Percentiles rank a stretch among this genome's conserved stretches.
Conservation (phyloP, 805 yeast genomes). For the Lachancea waltii region DNA sequence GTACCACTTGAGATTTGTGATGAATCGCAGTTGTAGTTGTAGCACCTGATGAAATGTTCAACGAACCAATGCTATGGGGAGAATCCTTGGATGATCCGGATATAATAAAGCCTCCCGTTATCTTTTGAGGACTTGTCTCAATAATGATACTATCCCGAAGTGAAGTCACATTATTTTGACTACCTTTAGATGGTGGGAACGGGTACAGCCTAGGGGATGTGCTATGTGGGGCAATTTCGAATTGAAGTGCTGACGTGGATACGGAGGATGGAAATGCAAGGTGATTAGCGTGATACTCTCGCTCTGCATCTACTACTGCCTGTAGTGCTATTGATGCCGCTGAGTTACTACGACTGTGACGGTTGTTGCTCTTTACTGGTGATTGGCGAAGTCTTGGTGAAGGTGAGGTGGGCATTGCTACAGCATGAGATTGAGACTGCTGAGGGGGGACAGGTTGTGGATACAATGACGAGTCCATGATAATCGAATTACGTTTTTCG, state of each 20-base stretch:
- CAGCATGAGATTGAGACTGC: constrained; percentile 56
- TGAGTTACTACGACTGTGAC: constrained; percentile 37
- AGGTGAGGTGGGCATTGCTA: constrained; percentile 40
- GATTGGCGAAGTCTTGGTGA: constrained; percentile 22
- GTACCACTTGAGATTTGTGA: not conserved
- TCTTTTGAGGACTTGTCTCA: constrained; percentile 22
- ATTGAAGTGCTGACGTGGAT: constrained; percentile 5
- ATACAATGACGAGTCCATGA: constrained; percentile 32
- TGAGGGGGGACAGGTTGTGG: constrained; percentile 61
- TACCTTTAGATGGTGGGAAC: constrained; percentile 3
- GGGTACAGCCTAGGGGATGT: constrained; percentile 7
- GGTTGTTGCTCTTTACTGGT: constrained; percentile 14
- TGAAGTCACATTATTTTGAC: constrained; percentile 12
- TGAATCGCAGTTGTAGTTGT: not conserved
- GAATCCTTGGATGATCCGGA: constrained; percentile 1
- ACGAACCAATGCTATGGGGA: not conserved
- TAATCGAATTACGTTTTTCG: constrained; percentile 34
- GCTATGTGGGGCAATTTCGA: constrained; percentile 2
- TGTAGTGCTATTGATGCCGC: constrained; percentile 65
- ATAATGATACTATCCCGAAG: constrained; percentile 22
- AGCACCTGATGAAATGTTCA: not conserved
- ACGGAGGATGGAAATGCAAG: not conserved
- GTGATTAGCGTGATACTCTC: constrained; percentile 15
- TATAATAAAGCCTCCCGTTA: not conserved
- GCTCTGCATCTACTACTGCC: constrained; percentile 64